These are phyloP conservation scores for Forsythia viridissima DNA, from an alignment of 257 asterid genomes.

Conservation along the genomic window DNA sequence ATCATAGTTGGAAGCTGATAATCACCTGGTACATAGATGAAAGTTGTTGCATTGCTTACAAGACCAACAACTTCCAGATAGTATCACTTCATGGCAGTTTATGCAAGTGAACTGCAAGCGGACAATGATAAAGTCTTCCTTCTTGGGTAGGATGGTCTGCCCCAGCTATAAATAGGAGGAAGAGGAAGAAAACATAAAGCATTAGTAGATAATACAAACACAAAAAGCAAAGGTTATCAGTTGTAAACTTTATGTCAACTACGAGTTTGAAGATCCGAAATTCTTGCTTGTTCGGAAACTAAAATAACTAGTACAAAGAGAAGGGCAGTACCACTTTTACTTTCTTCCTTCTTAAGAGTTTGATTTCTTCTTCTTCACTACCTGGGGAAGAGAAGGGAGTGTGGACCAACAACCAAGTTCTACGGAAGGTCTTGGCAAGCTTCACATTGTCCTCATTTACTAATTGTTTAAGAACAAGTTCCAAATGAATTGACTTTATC, in stretches of 20 bases:
- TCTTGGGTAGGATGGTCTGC: constrained; percentile 41
- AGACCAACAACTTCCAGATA: constrained; percentile 54
- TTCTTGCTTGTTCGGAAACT: background rate
- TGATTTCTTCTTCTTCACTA: background rate
- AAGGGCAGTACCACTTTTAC: background rate
- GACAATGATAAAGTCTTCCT: constrained; percentile 63
- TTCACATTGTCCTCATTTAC: background rate
- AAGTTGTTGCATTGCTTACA: constrained; percentile 59
- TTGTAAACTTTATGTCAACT: background rate
- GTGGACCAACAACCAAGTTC: background rate
- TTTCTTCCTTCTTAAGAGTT: no score
- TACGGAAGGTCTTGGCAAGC: background rate
- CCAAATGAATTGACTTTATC: background rate
- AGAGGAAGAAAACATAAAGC: constrained; percentile 18
- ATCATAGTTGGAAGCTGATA: constrained; percentile 12
- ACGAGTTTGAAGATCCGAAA: background rate
- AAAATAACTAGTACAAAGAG: background rate
- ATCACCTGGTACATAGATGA: constrained; percentile 58
- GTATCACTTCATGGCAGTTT: constrained; percentile 53
- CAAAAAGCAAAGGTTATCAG: background rate
- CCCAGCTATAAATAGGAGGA: constrained; percentile 50
- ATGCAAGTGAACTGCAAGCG: constrained; percentile 56
- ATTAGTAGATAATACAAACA: background rate
- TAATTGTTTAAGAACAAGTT: background rate
- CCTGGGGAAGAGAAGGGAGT: background rate